A percentile compares a stretch with the other conserved stretches of the same genome.
Conservation (phyloP, 768 basidiomycete species). For the Hericium coralloides region DNA sequence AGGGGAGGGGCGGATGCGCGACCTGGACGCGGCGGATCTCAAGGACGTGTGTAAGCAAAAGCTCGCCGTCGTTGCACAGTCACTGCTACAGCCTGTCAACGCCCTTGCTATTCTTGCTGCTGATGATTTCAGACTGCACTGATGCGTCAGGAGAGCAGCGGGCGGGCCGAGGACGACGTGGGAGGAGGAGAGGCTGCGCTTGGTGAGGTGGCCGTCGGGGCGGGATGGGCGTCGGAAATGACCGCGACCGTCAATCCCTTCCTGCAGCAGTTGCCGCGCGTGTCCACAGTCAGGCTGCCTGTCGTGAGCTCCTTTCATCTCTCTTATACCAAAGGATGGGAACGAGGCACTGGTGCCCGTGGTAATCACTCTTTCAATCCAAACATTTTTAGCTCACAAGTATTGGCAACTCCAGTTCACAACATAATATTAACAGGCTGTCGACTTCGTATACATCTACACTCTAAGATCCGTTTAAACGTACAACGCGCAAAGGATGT, state of each 20-base stretch:
- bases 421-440: neutral
- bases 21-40: neutral
- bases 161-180: neutral
- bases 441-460: neutral
- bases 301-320: no score
- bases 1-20: neutral
- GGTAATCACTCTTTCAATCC: no score
- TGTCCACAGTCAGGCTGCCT: no score
- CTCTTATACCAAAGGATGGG: no score
- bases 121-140: no score
- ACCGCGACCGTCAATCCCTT: neutral
- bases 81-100: no score
- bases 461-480: neutral
- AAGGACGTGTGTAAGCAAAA: no score
- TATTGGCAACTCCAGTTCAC: neutral
- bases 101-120: no score
- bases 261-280: no score
- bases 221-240: conserved; percentile 1
- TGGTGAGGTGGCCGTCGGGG: conserved; percentile 1
- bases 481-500: neutral
- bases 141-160: no score
- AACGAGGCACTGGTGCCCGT: no score
- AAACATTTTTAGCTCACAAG: neutral
- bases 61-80: no score
- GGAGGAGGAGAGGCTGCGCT: conserved; percentile 1